phyloP scores from a whole-genome alignment of 176 grass and related monocot species.

The Triticum turgidum region DNA sequence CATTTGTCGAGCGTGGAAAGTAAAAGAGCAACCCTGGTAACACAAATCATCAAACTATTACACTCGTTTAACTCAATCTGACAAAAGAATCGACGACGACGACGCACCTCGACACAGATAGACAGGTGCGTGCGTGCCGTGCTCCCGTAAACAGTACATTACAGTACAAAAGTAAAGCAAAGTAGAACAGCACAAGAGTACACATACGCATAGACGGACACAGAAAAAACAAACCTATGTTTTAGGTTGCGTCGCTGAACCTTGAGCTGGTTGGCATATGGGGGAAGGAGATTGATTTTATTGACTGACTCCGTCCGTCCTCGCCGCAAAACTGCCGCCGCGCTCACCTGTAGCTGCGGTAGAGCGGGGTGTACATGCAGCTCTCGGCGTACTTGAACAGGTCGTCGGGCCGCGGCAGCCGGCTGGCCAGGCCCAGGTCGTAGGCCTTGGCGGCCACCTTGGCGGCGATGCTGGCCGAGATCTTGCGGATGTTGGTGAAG shows the following conservation, averaged over 20 bases:
- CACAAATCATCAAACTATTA: background rate
- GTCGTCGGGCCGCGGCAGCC: conserved; percentile 75
- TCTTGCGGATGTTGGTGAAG: conserved; percentile 87
- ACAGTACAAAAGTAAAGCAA: background rate
- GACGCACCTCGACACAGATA: background rate
- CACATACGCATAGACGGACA: background rate
- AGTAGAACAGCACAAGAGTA: background rate
- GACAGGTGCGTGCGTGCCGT: conserved; percentile 2
- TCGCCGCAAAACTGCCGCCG: background rate
- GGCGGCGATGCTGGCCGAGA: conserved; percentile 86
- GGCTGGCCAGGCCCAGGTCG: conserved; percentile 78
- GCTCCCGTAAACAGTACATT: conserved; percentile 1
- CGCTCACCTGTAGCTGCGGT: conserved; percentile 63
- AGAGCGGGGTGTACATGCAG: conserved; percentile 87
- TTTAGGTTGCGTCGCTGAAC: background rate
- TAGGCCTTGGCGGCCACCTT: conserved; percentile 88
- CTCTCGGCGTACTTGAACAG: conserved; percentile 87
- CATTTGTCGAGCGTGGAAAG: too few relatives aligned
- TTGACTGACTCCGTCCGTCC: background rate
- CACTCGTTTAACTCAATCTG: conserved; percentile 12
- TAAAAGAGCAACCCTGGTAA: background rate
- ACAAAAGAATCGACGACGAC: conserved; percentile 25
- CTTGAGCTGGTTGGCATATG: background rate
- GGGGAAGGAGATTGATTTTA: background rate
- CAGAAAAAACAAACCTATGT: too few relatives aligned